Evolutionary conservation across 2,329 filamentous ascomycete species (phyloP), one percentile per base, ranked within the genome.

Genomic region (Fusarium sp.): DNA sequence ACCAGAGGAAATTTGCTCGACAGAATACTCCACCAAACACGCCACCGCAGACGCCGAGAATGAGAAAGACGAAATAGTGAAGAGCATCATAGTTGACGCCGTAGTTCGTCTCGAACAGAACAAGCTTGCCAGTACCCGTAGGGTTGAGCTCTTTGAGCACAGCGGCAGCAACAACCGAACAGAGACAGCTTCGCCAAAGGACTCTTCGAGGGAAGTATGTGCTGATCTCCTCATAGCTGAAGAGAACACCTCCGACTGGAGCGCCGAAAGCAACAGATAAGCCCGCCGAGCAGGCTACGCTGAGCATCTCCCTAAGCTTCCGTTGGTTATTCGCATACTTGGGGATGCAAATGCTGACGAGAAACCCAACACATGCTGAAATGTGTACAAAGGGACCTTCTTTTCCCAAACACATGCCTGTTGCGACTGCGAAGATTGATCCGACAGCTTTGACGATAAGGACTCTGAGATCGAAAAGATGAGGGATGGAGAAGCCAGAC

Each of bases 141-240:
- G 70, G 68, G 2, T 73, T 72, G 5, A 73, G 49, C 17, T 60
- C 44, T 7, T 73, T 73, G 14, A 73, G 62, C 7, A 72, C 62
- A 1, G 68, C 68, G 0, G 70, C 69, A 3, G 70, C 70, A 0
- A 73, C 65, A 2, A 73, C 47, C 0, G 70, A 73, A 15, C 68
- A 73, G 8, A 73, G 61, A 13, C 68, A 71, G 2, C 62, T 66
- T 8, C 62, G 17, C 68, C 68, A 72, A 2, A 73, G 70, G 0
- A 72, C 65, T 1, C 59, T 38, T 3, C 68, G 65, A 0, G 70
- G 70, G 18, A 73, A 73, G 15, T 72, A 72, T 4, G 70, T 73
- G 59, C 70, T 73, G 22, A 72, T 73, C 15, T 73, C 70, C 22
- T 73, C 70, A 5, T 67, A 73, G 39, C 70, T 73, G 44, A 73